Conservation (phyloP, 1,139 yeast genomes). For the Candida pseudoviswanathii region DNA sequence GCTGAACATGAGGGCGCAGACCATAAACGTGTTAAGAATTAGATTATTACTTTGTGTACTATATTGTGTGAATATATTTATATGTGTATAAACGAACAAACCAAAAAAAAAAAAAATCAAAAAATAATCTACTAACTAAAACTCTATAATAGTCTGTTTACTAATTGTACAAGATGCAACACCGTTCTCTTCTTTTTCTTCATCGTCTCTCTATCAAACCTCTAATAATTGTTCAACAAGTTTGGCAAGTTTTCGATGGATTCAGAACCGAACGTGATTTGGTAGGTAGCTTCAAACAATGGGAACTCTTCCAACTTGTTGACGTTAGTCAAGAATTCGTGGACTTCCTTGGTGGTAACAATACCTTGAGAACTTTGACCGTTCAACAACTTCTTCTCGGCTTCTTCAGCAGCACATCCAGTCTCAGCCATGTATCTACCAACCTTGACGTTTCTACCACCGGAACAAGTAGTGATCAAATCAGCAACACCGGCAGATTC, state of each 20-base stretch:
- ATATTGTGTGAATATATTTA: neutral
- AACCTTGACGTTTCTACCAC: constrained; percentile 92
- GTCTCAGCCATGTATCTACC: constrained; percentile 78
- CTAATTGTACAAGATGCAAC: neutral
- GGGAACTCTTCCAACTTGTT: constrained; percentile 76
- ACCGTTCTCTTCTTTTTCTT: neutral
- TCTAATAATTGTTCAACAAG: constrained; percentile 44
- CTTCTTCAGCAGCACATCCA: constrained; percentile 70
- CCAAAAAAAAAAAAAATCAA: neutral
- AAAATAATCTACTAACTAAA: no score
- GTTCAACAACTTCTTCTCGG: constrained; percentile 79
- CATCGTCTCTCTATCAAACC: no score
- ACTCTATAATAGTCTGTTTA: constrained; percentile 1
- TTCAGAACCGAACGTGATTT: constrained; percentile 73
- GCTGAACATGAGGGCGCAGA: constrained; percentile 6
- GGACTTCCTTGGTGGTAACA: constrained; percentile 85
- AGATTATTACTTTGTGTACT: neutral
- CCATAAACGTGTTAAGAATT: constrained; percentile 9
- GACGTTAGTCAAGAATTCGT: constrained; percentile 70
- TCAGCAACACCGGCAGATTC: constrained; percentile 98
- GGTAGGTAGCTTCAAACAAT: constrained; percentile 81
- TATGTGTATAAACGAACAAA: constrained; percentile 3
- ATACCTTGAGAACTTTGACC: constrained; percentile 97
- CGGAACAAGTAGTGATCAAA: constrained; percentile 92
- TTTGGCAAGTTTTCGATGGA: constrained; percentile 65